Percentiles rank a stretch among this genome's conserved stretches.
phyloP scores from a whole-genome alignment of 2,329 filamentous ascomycete genomes.

The Trichophyton simii region DNA sequence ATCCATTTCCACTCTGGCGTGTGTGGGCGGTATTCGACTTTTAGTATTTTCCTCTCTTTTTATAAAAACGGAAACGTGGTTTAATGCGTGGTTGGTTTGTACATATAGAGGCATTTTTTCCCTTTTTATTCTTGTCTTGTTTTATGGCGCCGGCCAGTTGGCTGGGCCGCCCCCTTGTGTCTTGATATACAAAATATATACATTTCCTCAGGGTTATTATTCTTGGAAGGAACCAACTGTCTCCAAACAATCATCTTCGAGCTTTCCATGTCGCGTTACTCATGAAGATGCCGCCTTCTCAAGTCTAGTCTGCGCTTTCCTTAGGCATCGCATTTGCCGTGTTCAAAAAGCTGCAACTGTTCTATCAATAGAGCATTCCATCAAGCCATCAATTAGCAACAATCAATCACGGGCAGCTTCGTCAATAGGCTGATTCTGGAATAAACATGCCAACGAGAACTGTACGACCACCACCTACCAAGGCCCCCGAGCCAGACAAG shows the following conservation, averaged over 20 bases:
- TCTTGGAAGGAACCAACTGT: background rate
- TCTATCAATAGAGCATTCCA: too few relatives aligned
- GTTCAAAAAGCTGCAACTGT: background rate
- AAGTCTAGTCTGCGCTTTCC: background rate
- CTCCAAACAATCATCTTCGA: background rate
- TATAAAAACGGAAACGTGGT: conserved; percentile 23
- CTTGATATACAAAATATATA: conserved; percentile 3
- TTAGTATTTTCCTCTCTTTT: conserved; percentile 18
- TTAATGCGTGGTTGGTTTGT: conserved; percentile 31
- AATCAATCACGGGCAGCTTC: too few relatives aligned
- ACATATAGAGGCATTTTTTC: conserved; percentile 28
- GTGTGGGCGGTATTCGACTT: conserved; percentile 27
- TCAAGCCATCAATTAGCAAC: too few relatives aligned
- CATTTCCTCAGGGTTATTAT: background rate
- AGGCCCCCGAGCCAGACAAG: background rate
- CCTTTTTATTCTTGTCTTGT: conserved; percentile 5
- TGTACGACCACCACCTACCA: background rate
- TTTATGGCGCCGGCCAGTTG: background rate
- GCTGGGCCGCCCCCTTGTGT: background rate
- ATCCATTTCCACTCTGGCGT: conserved; percentile 34
- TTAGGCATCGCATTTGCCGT: background rate
- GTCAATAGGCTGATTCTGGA: too few relatives aligned
- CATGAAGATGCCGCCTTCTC: background rate
- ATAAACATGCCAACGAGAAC: background rate
- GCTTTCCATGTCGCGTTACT: background rate